phyloP scores from a whole-genome alignment of 768 basidiomycete genomes.

The Cubamyces sp. region DNA sequence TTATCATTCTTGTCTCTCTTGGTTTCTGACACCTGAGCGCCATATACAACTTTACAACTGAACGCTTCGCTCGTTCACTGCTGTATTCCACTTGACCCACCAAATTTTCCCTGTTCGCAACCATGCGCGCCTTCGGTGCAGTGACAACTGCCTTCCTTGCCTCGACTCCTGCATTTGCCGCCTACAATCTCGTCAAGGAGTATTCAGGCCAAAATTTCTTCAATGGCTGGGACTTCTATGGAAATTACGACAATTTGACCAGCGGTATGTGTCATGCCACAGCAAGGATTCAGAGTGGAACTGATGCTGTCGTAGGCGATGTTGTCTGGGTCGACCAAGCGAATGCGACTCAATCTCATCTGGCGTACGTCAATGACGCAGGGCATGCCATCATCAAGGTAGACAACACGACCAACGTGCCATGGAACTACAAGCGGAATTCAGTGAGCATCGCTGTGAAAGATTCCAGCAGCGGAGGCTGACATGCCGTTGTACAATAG shows the following conservation, averaged over 20 bases:
- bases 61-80: background rate
- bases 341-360: slow-evolving; percentile 47
- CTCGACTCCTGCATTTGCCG: slow-evolving; percentile 20
- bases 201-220: slow-evolving; percentile 48
- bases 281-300: background rate
- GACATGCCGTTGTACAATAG: slow-evolving; percentile 30
- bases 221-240: slow-evolving; percentile 48
- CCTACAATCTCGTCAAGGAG: slow-evolving; percentile 40
- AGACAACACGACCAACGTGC: slow-evolving; percentile 66
- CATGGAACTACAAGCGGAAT: slow-evolving; percentile 57
- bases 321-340: slow-evolving; percentile 57
- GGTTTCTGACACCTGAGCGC: too few species aligned
- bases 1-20: too few species aligned
- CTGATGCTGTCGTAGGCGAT: slow-evolving; percentile 56
- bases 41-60: too few species aligned
- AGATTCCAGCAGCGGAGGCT: background rate
- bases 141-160: slow-evolving; percentile 14
- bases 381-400: slow-evolving; percentile 75
- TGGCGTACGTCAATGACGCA: slow-evolving; percentile 63
- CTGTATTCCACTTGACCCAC: background rate
- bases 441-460: slow-evolving; percentile 45
- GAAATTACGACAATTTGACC: slow-evolving; percentile 41
- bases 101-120: background rate
- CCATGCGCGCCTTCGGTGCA: slow-evolving; percentile 2
- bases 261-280: slow-evolving; percentile 31